Evolutionary conservation across 495 filamentous ascomycete genomes (phyloP).

Genomic region (Aspergillus bertholletiae): DNA sequence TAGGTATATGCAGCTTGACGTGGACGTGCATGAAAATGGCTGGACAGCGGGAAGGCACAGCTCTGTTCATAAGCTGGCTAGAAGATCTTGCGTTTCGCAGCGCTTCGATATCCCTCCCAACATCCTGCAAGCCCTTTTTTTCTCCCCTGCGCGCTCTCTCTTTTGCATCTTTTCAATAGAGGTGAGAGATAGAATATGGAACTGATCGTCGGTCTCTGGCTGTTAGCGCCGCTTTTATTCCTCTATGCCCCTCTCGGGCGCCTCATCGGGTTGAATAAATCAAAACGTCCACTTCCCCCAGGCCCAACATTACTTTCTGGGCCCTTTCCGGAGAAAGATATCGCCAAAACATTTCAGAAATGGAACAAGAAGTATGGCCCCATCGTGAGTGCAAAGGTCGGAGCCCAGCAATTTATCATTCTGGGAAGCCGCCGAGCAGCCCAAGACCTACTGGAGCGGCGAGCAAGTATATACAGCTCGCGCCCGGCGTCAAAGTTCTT

Average conservation of each 20-base stretch:
- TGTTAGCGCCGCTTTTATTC: not conserved
- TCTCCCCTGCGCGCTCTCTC: not conserved
- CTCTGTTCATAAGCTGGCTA: not conserved
- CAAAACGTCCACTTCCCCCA: slow-evolving; percentile 4
- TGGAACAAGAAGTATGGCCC: slow-evolving; percentile 27
- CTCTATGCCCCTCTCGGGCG: no score
- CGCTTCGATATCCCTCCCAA: not conserved
- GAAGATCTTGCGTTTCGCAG: not conserved
- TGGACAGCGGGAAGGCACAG: not conserved
- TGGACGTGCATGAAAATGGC: not conserved
- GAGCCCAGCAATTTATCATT: slow-evolving; percentile 9
- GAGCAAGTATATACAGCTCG: slow-evolving; percentile 17
- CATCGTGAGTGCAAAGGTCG: slow-evolving; percentile 13
- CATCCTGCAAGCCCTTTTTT: not conserved
- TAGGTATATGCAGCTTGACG: not conserved
- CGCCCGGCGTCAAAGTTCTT: slow-evolving; percentile 16
- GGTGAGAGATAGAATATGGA: not conserved
- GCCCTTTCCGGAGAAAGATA: slow-evolving; percentile 9
- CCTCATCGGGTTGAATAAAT: not conserved
- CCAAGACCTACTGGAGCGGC: slow-evolving; percentile 18
- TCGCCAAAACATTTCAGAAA: slow-evolving; percentile 5
- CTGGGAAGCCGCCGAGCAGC: slow-evolving; percentile 12
- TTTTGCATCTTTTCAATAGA: not conserved
- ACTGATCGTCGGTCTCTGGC: not conserved
- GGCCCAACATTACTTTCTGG: slow-evolving; percentile 24